Evolutionary conservation across 805 yeast genomes (phyloP), one percentile per base, ranked within the genome.

Genomic region (Pichia cephalocereana): DNA sequence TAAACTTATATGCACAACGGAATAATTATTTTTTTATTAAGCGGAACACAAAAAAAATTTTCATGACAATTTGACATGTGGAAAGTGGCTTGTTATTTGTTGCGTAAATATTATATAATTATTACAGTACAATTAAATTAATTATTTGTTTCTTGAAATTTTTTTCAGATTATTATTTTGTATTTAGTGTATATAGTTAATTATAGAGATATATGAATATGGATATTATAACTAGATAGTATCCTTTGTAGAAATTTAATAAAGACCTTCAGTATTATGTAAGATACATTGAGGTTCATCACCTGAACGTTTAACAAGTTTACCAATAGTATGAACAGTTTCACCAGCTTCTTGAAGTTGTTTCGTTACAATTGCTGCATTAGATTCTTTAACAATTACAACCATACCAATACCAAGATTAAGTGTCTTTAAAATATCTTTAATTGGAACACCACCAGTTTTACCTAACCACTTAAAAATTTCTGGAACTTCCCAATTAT

Each of bases 381-480:
- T 79, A 53, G 75, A 82, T 44, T 71, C 66, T 64, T 79, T 82
- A 30, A 87, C 96, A 58, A 91, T 84, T 38, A 85, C 78, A 39
- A 88, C 89, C 98, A 91, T 91, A 60, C 99, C 99, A 59, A 93
- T 76, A 70, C 99, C 99, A 75, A 91, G 75, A 68, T 93, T 93
- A 65, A 93, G 79, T 11, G 99, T 95, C 74, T 88, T 91, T 58
- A 87, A 70, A 52, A 88, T 79, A 67, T 95, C 99, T 23, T 70
- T 70, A 45, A 76, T 70, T 44, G 99, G 98, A 38, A 95, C 95
- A 61, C 83, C 82, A 53, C 99, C 99, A 44, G 88, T 81, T 60
- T 75, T 76, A 42, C 95, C 96, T 47, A 93, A 81, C 97, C 97
- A 93, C 68, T 82, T 83, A 79, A 93, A 93, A 38, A 93, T 88